A percentile compares a stretch with the other conserved stretches of the same genome.
Evolutionary conservation across 106 monocot genomes (phyloP).

Genomic region (Dendrobium huoshanense): DNA sequence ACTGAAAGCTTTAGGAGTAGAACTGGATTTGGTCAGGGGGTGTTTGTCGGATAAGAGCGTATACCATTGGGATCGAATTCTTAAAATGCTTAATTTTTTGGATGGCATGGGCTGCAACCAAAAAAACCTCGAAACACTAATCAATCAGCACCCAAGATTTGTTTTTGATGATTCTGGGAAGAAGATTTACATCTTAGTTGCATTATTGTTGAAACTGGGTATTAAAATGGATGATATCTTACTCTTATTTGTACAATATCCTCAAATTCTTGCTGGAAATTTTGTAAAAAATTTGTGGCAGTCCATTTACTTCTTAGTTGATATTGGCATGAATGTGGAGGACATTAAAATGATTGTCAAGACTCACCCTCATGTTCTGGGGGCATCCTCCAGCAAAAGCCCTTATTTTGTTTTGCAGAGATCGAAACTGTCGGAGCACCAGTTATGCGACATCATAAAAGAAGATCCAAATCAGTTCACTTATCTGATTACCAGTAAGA

Average conservation of each 20-base stretch:
- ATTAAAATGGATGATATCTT: constrained; percentile 36
- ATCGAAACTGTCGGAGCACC: constrained; percentile 27
- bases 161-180: constrained; percentile 84
- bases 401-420: constrained; percentile 32
- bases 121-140: constrained; percentile 30
- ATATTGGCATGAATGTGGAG: constrained; percentile 47
- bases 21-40: constrained; percentile 56
- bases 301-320: constrained; percentile 52
- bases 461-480: constrained; percentile 49
- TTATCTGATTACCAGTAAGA: constrained; percentile 33
- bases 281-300: constrained; percentile 48
- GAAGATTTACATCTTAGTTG: constrained; percentile 68
- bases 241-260: constrained; percentile 49
- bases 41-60: constrained; percentile 55
- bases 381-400: constrained; percentile 32
- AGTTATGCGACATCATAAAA: constrained; percentile 40
- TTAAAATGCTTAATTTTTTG: constrained; percentile 50
- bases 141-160: constrained; percentile 59
- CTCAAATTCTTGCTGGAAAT: constrained; percentile 50
- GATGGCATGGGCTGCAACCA: constrained; percentile 38
- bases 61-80: constrained; percentile 57
- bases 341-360: constrained; percentile 42
- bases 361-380: constrained; percentile 45
- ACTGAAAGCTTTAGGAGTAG: constrained; percentile 40
- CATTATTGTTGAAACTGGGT: constrained; percentile 68